A percentile compares a stretch with the other conserved stretches of the same genome.
phyloP scores from a whole-genome alignment of 1,284 basidiomycete species.

The Ustilago sp. region DNA sequence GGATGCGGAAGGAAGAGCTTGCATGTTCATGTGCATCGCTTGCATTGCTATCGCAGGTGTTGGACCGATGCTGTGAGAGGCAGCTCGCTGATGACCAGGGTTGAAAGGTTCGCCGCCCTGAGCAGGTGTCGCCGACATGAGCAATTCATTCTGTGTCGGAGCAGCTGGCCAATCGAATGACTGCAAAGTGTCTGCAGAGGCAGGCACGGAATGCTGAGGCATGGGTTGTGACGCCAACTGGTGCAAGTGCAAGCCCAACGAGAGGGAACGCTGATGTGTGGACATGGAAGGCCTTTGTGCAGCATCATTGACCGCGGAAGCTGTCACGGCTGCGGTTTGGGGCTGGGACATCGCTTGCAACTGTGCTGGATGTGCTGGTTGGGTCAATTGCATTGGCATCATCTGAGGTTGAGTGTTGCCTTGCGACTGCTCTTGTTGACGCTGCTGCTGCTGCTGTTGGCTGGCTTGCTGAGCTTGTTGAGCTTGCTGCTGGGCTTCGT shows the following conservation, averaged over 20 bases:
- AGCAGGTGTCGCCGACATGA: constrained; percentile 38
- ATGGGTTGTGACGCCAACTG: constrained; percentile 33
- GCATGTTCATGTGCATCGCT: constrained; percentile 32
- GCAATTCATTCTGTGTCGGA: constrained; percentile 31
- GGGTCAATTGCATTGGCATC: constrained; percentile 38
- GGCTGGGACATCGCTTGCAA: constrained; percentile 26
- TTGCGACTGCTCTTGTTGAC: constrained; percentile 10
- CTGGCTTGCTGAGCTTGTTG: background rate
- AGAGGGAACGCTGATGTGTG: constrained; percentile 49
- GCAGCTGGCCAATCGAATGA: constrained; percentile 42
- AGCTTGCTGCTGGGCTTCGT: constrained; percentile 21
- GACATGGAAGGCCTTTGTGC: constrained; percentile 28
- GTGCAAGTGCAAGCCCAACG: constrained; percentile 45
- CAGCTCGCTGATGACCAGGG: constrained; percentile 31
- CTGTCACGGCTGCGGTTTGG: background rate
- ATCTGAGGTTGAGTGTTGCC: constrained; percentile 17
- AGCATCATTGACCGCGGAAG: constrained; percentile 17
- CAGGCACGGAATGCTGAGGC: constrained; percentile 36
- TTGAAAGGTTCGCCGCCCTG: constrained; percentile 22
- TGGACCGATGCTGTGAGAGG: constrained; percentile 40
- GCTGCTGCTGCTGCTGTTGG: constrained; percentile 13
- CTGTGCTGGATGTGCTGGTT: constrained; percentile 17
- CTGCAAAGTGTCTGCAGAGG: constrained; percentile 34
- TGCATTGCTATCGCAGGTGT: constrained; percentile 23
- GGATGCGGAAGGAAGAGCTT: constrained; percentile 12